phyloP scores from a whole-genome alignment of 805 yeast genomes.

The Priceomyces fermenticarens region DNA sequence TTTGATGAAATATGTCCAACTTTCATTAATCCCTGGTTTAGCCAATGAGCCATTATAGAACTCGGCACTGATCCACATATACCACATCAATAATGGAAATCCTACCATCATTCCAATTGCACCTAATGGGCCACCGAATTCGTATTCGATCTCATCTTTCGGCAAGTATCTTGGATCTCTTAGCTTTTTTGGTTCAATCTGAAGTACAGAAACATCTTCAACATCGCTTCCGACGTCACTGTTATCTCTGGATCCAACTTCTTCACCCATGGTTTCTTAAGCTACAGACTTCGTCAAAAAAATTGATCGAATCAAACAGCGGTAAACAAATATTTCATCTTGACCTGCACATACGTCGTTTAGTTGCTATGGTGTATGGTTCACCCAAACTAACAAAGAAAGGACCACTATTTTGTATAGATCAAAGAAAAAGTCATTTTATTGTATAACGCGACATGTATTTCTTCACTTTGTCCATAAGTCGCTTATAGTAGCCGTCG shows the following conservation, averaged over 20 bases:
- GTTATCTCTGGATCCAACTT: not conserved
- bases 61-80: slow-evolving; percentile 90
- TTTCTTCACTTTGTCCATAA: no score
- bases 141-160: slow-evolving; percentile 64
- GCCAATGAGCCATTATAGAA: slow-evolving; percentile 77
- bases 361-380: no score
- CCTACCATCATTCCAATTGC: slow-evolving; percentile 89
- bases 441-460: no score
- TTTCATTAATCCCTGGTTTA: slow-evolving; percentile 56
- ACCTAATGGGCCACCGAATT: slow-evolving; percentile 92
- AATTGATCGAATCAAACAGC: not conserved
- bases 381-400: not conserved
- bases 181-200: not conserved
- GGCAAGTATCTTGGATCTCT: slow-evolving; percentile 27
- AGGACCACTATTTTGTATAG: no score
- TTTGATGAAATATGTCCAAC: slow-evolving; percentile 48
- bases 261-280: not conserved
- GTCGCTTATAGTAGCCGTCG: no score
- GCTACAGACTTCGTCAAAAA: not conserved
- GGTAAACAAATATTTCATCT: not conserved
- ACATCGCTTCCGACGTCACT: not conserved
- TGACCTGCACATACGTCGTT: not conserved
- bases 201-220: not conserved
- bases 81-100: slow-evolving; percentile 91
- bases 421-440: no score